Base-by-base conservation (phyloP, 2,329 filamentous ascomycete genomes). In the Aotearoamyces nothofagi region DNA sequence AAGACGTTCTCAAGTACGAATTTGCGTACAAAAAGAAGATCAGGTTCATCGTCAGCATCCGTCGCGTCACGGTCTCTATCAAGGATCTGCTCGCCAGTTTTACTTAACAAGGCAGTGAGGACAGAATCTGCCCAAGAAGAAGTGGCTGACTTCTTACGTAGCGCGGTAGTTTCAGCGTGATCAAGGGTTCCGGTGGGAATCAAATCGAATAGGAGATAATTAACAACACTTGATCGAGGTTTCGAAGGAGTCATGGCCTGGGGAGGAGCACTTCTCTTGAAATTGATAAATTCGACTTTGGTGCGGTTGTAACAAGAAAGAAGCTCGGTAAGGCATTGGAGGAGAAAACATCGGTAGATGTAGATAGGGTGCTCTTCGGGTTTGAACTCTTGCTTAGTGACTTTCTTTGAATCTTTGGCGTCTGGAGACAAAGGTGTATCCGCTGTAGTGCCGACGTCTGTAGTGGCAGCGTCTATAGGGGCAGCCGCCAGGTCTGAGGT, bases 241-340 rank as follows among this genome's bases (percentile, higher is more conserved):
- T 96, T 96, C 10, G 92, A 86, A 4, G 90, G 90, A 2, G 90
- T 96, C 37, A 54, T 49, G 8, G 77, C 77, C 41, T 82, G 77
- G 24, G 83, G 67, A 26, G 87, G 82, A 5, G 82, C 78, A 47
- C 86, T 93, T 35, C 87, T 77, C 40, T 92, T 96, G 58, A 94
- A 98, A 52, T 94, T 96, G 60, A 99, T 94, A 50, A 99, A 96
- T 50, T 98, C 92, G 24, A 98, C 72, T 62, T 99, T 99, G 6
- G 84, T 82, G 30, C 84, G 75, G 42, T 84, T 93, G 57, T 96
- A 98, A 45, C 79, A 92, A 33, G 80, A 75, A 9, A 98, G 62
- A 9, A 98, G 68, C 53, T 99, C 90, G 0, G 83, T 77, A 22
- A 99, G 60, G 45, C 86, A 93, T 48, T 90, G 84, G 17, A 99